These are phyloP conservation scores for Neolentinus lepideus DNA, from an alignment of 1,284 basidiomycete genomes.

Conservation along the genomic window DNA sequence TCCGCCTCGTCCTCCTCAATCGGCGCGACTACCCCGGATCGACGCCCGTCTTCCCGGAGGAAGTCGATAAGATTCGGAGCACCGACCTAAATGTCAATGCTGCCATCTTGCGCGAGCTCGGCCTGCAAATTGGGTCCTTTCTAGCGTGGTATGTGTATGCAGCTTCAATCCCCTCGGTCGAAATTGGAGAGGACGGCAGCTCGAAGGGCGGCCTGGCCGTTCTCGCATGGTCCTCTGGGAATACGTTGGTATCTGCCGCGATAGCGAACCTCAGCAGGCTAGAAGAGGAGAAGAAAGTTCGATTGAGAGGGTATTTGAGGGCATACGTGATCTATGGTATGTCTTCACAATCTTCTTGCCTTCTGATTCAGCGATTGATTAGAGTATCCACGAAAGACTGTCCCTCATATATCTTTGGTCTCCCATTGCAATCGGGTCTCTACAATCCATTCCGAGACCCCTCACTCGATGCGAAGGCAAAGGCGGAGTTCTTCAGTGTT, in stretches of 20 bases:
- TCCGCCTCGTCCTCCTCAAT: conserved; percentile 20
- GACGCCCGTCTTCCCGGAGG: conserved; percentile 15
- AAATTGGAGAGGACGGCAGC: conserved; percentile 1
- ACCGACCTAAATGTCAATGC: conserved; percentile 11
- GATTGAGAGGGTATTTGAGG: conserved; percentile 14
- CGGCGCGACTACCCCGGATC: conserved; percentile 25
- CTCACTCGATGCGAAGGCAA: conserved; percentile 9
- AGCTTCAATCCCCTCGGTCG: background rate
- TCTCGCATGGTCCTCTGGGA: conserved; percentile 21
- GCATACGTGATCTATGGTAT: conserved; percentile 19
- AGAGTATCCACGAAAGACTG: conserved; percentile 8
- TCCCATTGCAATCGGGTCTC: conserved; percentile 6
- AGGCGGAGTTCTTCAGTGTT: conserved; percentile 10
- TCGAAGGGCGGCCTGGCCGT: conserved; percentile 18
- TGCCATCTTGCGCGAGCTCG: conserved; percentile 12
- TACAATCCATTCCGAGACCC: conserved; percentile 14
- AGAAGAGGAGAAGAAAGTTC: conserved; percentile 9
- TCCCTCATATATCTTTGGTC: conserved; percentile 9
- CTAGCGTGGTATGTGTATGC: conserved; percentile 13
- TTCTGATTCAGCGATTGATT: background rate
- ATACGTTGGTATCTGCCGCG: conserved; percentile 11
- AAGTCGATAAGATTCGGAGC: conserved; percentile 16
- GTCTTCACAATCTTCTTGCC: background rate
- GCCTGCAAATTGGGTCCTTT: conserved; percentile 19
- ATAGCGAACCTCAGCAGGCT: conserved; percentile 17